Conservation (phyloP, 352 stramenopile species). For the Pythium apleroticum region DNA sequence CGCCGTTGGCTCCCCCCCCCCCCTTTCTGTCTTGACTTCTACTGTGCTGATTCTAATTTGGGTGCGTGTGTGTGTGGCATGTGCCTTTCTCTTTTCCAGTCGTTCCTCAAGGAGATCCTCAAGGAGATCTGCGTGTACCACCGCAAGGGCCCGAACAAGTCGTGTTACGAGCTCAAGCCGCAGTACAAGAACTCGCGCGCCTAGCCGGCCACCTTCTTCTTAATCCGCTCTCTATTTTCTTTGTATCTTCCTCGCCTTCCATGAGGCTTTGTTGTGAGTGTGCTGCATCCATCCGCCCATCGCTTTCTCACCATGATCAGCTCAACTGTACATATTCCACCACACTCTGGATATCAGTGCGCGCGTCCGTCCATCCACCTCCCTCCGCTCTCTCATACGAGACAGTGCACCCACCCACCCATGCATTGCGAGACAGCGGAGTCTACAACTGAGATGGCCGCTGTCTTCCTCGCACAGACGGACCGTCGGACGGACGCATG, state of each 20-base stretch:
- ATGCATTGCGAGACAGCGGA: no score
- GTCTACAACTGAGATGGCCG: slow-evolving; percentile 5
- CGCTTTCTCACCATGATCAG: no score
- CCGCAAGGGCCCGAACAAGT: slow-evolving; percentile 88
- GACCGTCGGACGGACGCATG: slow-evolving; percentile 10
- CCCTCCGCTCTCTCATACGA: not conserved
- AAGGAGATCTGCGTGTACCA: slow-evolving; percentile 90
- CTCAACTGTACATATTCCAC: no score
- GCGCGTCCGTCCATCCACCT: not conserved
- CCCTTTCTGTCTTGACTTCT: no score
- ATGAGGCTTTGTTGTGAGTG: no score
- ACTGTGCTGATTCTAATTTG: not conserved
- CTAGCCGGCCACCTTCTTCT: no score
- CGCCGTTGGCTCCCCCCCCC: no score
- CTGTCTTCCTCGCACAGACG: slow-evolving; percentile 4
- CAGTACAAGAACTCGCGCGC: slow-evolving; percentile 79
- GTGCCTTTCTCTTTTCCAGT: slow-evolving; percentile 34
- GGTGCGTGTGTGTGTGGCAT: not conserved
- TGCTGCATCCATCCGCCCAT: no score
- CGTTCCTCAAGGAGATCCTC: slow-evolving; percentile 86
- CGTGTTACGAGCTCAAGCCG: slow-evolving; percentile 87
- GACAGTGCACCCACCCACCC: not conserved
- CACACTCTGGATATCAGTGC: no score
- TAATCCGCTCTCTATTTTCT: slow-evolving; percentile 5
- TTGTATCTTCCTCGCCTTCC: not conserved